phyloP scores from a whole-genome alignment of 139 green algal genomes.

The Pseudopediastrum boryanum region DNA sequence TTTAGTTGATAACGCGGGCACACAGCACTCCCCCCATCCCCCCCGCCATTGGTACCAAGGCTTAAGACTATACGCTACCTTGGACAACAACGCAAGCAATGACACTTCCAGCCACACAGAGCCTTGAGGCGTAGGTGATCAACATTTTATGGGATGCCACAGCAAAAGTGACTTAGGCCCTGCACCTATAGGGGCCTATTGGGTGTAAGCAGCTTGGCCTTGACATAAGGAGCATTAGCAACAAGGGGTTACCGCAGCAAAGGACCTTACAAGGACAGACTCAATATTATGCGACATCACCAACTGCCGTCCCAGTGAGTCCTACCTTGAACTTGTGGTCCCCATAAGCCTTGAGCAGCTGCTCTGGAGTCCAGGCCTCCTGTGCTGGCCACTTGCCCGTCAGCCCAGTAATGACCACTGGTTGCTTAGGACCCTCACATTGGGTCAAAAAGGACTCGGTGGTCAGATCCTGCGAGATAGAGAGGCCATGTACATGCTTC shows the following conservation, averaged over 20 bases:
- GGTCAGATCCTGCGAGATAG: conserved; percentile 58
- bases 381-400: conserved; percentile 67
- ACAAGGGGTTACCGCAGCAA: neutral
- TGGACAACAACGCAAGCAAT: too few species aligned
- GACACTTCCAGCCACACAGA: too few species aligned
- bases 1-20: too few species aligned
- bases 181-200: too few species aligned
- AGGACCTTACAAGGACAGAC: neutral
- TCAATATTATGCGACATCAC: neutral
- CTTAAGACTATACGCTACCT: too few species aligned
- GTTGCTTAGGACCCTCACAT: conserved; percentile 70
- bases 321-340: conserved; percentile 85
- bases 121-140: too few species aligned
- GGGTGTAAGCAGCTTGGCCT: too few species aligned
- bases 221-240: too few species aligned
- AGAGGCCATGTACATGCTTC: neutral
- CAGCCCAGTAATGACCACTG: conserved; percentile 76
- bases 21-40: too few species aligned
- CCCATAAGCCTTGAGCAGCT: conserved; percentile 54
- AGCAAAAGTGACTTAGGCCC: too few species aligned
- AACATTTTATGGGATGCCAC: too few species aligned
- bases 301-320: neutral
- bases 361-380: conserved; percentile 56
- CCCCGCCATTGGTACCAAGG: too few species aligned
- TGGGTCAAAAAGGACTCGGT: conserved; percentile 66